Conservation (phyloP, 1,284 basidiomycete species). For the Leccinum griseonigrum region DNA sequence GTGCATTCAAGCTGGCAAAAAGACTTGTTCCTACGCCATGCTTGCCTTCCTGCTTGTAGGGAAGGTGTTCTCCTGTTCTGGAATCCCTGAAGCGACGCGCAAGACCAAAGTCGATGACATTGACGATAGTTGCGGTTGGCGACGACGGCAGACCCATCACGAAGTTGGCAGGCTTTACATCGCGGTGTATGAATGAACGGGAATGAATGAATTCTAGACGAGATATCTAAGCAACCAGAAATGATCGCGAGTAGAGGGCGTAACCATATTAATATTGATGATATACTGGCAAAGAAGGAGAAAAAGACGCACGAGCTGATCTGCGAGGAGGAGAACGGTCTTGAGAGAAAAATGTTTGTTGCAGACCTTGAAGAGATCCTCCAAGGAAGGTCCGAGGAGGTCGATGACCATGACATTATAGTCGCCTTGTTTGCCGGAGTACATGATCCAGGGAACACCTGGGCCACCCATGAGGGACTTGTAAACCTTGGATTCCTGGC, state of each 20-base stretch:
- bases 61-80: slow-evolving; percentile 84
- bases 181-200: slow-evolving; percentile 80
- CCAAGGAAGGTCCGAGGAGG: slow-evolving; percentile 88
- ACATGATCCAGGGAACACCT: slow-evolving; percentile 93
- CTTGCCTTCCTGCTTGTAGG: slow-evolving; percentile 86
- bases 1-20: slow-evolving; percentile 95
- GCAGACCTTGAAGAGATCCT: slow-evolving; percentile 95
- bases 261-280: slow-evolving; percentile 10
- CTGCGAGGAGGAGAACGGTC: slow-evolving; percentile 88
- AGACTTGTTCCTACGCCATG: slow-evolving; percentile 90
- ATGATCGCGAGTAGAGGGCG: slow-evolving; percentile 19
- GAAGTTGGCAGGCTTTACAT: slow-evolving; percentile 97
- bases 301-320: slow-evolving; percentile 73
- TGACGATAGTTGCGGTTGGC: slow-evolving; percentile 61
- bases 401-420: slow-evolving; percentile 98
- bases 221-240: slow-evolving; percentile 49
- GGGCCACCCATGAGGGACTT: slow-evolving; percentile 92
- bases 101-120: slow-evolving; percentile 96
- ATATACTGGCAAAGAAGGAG: background rate
- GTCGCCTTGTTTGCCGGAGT: slow-evolving; percentile 92
- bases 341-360: slow-evolving; percentile 91
- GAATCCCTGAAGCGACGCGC: slow-evolving; percentile 94
- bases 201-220: slow-evolving; percentile 76
- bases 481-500: slow-evolving; percentile 91
- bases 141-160: slow-evolving; percentile 65